A percentile compares a stretch with the other conserved stretches of the same genome.
Evolutionary conservation across 2,329 filamentous ascomycete species (phyloP).

Genomic region (Fusarium continuum): DNA sequence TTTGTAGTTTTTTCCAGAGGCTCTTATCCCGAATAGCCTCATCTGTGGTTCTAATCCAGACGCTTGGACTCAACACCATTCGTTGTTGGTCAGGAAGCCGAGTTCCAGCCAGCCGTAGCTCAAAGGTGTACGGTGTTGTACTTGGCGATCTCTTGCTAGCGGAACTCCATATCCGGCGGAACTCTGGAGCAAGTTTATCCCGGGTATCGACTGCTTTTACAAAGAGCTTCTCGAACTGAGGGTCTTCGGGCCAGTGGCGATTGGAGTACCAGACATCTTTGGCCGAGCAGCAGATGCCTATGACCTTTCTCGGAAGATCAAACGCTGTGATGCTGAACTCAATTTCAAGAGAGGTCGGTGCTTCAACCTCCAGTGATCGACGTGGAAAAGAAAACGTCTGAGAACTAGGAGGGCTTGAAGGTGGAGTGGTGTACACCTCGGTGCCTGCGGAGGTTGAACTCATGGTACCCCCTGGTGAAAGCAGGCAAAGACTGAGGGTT

Average conservation of each 20-base stretch:
- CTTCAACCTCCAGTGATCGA: neutral
- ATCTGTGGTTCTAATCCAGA: constrained; percentile 2
- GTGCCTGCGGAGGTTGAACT: neutral
- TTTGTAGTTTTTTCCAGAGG: neutral
- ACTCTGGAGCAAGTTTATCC: neutral
- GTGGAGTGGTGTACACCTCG: neutral
- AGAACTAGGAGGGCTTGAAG: neutral
- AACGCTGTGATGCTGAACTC: neutral
- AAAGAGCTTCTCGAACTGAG: neutral
- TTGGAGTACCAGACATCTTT: constrained; percentile 5
- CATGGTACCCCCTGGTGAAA: neutral
- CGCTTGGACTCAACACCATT: neutral
- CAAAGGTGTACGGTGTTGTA: neutral
- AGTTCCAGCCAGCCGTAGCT: neutral
- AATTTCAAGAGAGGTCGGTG: neutral
- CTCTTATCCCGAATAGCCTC: neutral
- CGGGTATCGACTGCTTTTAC: neutral
- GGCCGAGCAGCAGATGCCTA: neutral
- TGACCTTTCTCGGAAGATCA: neutral
- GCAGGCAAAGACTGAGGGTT: no score
- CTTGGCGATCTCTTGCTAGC: neutral
- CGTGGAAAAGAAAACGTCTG: neutral
- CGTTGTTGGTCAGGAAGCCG: neutral
- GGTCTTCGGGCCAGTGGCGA: neutral
- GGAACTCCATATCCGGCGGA: neutral